Percentiles rank a stretch among this genome's conserved stretches.
phyloP scores from a whole-genome alignment of 768 basidiomycete species.

The Clitopilus hobsonii region DNA sequence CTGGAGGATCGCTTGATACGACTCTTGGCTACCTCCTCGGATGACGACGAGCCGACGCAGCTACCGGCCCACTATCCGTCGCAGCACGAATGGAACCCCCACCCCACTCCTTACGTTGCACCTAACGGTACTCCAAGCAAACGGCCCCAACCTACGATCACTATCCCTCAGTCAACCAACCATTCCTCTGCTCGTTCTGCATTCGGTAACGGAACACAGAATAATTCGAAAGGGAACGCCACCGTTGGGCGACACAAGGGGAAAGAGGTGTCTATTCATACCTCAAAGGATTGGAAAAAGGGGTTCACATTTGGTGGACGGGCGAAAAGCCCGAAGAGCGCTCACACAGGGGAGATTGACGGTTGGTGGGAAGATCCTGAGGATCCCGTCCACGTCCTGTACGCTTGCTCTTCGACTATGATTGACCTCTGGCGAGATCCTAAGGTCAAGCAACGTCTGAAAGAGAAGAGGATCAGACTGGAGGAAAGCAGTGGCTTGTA shows the following conservation, averaged over 20 bases:
- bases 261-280: conserved; percentile 57
- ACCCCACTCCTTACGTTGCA: conserved; percentile 10
- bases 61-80: conserved; percentile 31
- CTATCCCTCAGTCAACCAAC: conserved; percentile 36
- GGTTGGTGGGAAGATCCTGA: conserved; percentile 87
- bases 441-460: conserved; percentile 58
- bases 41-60: conserved; percentile 67
- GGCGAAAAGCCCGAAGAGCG: conserved; percentile 65
- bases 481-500: conserved; percentile 88
- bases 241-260: conserved; percentile 30
- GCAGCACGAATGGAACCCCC: conserved; percentile 21
- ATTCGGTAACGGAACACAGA: conserved; percentile 14
- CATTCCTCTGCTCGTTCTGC: conserved; percentile 22
- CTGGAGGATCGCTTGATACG: conserved; percentile 68
- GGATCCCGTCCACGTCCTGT: conserved; percentile 71
- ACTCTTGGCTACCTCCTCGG: conserved; percentile 62
- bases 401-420: conserved; percentile 63
- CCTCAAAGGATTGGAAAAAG: conserved; percentile 67
- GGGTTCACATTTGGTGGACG: conserved; percentile 53
- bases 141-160: conserved; percentile 47
- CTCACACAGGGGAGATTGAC: conserved; percentile 65
- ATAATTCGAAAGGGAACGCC: conserved; percentile 21
- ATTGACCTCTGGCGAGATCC: conserved; percentile 71
- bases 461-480: conserved; percentile 61
- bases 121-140: conserved; percentile 23